Base-by-base conservation (phyloP, 257 asterid genomes). In the Solanum corneliomulleri region DNA sequence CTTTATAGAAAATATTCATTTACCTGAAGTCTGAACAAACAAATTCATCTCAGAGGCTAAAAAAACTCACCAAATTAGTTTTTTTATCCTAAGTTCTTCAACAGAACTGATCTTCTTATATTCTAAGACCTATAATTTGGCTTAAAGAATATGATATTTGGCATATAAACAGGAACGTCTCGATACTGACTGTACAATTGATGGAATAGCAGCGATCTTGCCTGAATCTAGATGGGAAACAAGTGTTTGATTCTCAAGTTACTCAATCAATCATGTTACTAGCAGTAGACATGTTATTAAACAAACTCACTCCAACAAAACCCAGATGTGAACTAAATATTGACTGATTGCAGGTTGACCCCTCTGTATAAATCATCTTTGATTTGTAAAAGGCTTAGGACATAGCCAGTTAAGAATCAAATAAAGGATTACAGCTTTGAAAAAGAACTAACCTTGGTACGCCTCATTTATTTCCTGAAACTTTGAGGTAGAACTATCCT, bases 391-490 rank as follows among this genome's bases (percentile, higher is more conserved):
- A 27, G 68, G 42, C 85, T 29, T 49, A 29, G 35, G 2, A 45
- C 2, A 41, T 27, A 47, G 44, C 29, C 44, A 11, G 37, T 5
- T 18, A 80, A 49, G 62, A 52, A 47, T 39, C 84, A 45, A 78
- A 27, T 14, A 45, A 78, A 45, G 9, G n/a, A 9, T 49, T 27
- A 80, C 35, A 15, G 66, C 84, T 80, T 27, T 66, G 60, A 56
- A 35, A 45, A 77, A 85, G 18, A 68, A 74, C 86, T 86, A 88
- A 97, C 99, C 98, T 88, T 92, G 94, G 89, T 96, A 96, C 21
- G 99, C 99, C 90, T 95, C 98, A 47, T 92, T 97, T 45, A 97
- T 96, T 80, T 96, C 99, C 91, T 97, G 99, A 88, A 97, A 97
- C 89, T 87, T 95, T 25, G 98, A 90, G 87, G 98, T 96, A 44